Percentiles rank a stretch among this genome's conserved stretches.
phyloP scores from a whole-genome alignment of 1,139 yeast genomes.

The Candida freyschussii region DNA sequence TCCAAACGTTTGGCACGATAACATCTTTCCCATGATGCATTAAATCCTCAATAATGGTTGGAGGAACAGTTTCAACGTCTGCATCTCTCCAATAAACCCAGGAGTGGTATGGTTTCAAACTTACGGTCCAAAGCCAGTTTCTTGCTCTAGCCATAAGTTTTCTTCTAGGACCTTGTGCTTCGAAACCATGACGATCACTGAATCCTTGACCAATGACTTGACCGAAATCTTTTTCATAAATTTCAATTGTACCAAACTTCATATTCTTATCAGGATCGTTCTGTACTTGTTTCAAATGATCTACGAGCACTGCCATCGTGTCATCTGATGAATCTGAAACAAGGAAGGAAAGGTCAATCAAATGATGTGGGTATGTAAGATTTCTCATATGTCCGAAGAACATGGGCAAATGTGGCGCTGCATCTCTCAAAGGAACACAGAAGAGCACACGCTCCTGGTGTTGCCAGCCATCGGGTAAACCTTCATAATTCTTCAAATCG shows the following conservation, averaged over 20 bases:
- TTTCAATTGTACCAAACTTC: conserved; percentile 51
- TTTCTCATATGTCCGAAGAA: conserved; percentile 56
- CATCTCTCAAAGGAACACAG: conserved; percentile 68
- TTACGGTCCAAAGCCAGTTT: conserved; percentile 62
- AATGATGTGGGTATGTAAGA: conserved; percentile 61
- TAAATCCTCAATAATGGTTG: conserved; percentile 56
- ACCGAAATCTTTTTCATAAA: conserved; percentile 65
- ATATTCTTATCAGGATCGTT: conserved; percentile 37
- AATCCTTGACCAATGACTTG: conserved; percentile 63
- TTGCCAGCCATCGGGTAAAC: conserved; percentile 54
- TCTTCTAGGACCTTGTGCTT: conserved; percentile 69
- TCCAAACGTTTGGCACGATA: conserved; percentile 83
- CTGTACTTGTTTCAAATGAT: conserved; percentile 44
- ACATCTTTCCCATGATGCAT: conserved; percentile 65
- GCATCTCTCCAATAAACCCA: conserved; percentile 84
- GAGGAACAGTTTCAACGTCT: conserved; percentile 61
- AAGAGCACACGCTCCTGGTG: conserved; percentile 53
- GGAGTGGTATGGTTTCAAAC: conserved; percentile 62
- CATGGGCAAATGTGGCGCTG: conserved; percentile 63
- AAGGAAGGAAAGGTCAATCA: conserved; percentile 59
- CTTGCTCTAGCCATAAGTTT: conserved; percentile 72
- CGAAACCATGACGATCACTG: conserved; percentile 66
- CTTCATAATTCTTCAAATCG: conserved; percentile 48
- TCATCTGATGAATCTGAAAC: conserved; percentile 59
- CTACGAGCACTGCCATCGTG: conserved; percentile 47